A percentile compares a stretch with the other conserved stretches of the same genome.
Evolutionary conservation across 2,329 filamentous ascomycete species (phyloP).

Genomic region (Colletotrichum sp.): DNA sequence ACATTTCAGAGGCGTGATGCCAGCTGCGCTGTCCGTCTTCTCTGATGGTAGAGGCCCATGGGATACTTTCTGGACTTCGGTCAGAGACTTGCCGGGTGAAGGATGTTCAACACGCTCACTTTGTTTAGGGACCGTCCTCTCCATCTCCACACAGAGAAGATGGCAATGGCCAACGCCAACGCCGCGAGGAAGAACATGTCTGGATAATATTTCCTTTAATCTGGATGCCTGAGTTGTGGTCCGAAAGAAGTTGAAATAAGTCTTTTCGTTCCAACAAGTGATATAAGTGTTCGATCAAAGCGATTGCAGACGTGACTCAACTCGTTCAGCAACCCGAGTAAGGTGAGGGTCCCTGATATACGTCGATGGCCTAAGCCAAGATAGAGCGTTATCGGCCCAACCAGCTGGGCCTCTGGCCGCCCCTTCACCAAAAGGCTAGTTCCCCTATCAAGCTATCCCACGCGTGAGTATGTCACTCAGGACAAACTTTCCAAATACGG

Average conservation of each 20-base stretch:
- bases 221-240: no score
- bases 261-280: not conserved
- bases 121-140: not conserved
- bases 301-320: not conserved
- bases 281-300: not conserved
- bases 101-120: not conserved
- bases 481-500: not conserved
- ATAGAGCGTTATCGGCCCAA: conserved; percentile 10
- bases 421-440: not conserved
- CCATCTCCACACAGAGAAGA: not conserved
- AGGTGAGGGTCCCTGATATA: not conserved
- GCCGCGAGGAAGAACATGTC: not conserved
- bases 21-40: not conserved
- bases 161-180: not conserved
- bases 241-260: not conserved
- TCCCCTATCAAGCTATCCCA: not conserved
- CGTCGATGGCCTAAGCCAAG: not conserved
- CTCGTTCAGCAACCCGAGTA: not conserved
- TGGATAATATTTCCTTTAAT: no score
- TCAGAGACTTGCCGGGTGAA: not conserved
- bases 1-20: conserved; percentile 29
- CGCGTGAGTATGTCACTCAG: not conserved
- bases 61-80: not conserved
- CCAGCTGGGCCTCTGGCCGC: not conserved
- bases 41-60: not conserved